Evolutionary conservation across 2,329 filamentous ascomycete genomes (phyloP).

Genomic region (Colletotrichum lindemuthianum): DNA sequence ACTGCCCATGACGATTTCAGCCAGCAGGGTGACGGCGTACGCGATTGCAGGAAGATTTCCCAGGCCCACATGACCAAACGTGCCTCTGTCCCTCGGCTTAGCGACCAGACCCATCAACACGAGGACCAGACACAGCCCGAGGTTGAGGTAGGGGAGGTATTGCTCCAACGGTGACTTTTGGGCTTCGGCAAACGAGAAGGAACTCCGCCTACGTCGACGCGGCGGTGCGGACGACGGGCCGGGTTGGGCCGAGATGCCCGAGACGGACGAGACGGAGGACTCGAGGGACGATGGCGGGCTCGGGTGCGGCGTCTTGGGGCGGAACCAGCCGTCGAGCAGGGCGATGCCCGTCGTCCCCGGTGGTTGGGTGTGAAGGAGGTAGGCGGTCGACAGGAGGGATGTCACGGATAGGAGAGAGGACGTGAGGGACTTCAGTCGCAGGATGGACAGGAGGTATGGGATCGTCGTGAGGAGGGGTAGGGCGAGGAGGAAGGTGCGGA

Average conservation of each 20-base stretch:
- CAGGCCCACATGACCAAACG: conserved; percentile 54
- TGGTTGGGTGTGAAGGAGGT: conserved; percentile 66
- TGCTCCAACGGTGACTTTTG: conserved; percentile 59
- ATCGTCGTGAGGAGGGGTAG: conserved; percentile 67
- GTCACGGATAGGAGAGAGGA: conserved; percentile 50
- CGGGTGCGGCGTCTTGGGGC: conserved; percentile 37
- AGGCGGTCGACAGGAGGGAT: conserved; percentile 71
- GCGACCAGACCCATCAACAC: conserved; percentile 54
- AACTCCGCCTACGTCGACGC: conserved; percentile 34
- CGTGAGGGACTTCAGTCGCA: conserved; percentile 39
- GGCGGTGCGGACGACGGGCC: conserved; percentile 8
- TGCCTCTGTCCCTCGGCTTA: conserved; percentile 42
- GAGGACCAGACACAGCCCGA: conserved; percentile 64
- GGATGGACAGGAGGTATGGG: conserved; percentile 63
- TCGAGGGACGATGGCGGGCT: conserved; percentile 28
- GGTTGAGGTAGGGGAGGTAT: conserved; percentile 70
- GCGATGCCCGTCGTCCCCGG: conserved; percentile 64
- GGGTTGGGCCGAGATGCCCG: conserved; percentile 11
- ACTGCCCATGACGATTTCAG: conserved; percentile 73
- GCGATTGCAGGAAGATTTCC: conserved; percentile 66
- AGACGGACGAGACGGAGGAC: conserved; percentile 27
- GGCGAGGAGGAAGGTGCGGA: conserved; percentile 65
- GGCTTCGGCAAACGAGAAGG: conserved; percentile 35
- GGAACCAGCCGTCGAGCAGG: conserved; percentile 56
- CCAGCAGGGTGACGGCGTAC: conserved; percentile 68